These are phyloP conservation scores for Fusarium sp. DNA, from an alignment of 2,329 filamentous ascomycete species.

Conservation along the genomic window DNA sequence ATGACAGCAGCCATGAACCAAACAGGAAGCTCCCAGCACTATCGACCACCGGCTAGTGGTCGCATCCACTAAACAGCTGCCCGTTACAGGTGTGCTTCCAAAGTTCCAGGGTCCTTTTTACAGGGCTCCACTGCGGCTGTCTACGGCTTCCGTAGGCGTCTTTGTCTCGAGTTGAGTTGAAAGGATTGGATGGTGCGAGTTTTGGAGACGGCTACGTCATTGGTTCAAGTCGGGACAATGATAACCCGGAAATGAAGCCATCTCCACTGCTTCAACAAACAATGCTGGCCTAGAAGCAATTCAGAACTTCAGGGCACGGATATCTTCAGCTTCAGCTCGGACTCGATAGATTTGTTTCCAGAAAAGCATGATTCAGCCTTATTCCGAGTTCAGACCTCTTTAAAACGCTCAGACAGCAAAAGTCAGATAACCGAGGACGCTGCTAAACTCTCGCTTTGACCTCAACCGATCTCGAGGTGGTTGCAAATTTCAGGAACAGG, in stretches of 20 bases:
- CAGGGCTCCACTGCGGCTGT: constrained; percentile 26
- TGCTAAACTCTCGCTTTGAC: neutral
- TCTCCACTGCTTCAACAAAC: neutral
- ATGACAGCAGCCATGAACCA: constrained; percentile 32
- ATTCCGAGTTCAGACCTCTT: neutral
- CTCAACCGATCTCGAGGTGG: neutral
- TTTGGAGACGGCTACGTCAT: neutral
- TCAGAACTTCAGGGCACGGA: neutral
- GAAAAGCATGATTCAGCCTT: neutral
- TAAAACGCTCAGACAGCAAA: neutral
- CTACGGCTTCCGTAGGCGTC: constrained; percentile 38
- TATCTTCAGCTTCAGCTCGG: neutral
- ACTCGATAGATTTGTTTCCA: neutral
- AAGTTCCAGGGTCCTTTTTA: constrained; percentile 16
- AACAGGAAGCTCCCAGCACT: constrained; percentile 39
- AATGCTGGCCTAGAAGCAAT: neutral
- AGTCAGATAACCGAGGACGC: neutral
- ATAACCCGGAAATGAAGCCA: neutral
- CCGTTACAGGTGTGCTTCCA: constrained; percentile 23
- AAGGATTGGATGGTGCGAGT: neutral
- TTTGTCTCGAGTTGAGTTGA: no score
- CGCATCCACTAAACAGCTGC: constrained; percentile 30
- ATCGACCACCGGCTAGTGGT: constrained; percentile 17
- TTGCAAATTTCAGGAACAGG: neutral
- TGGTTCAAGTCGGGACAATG: neutral